Conservation (phyloP, 768 basidiomycete genomes). For the Podaxis rugospora region DNA sequence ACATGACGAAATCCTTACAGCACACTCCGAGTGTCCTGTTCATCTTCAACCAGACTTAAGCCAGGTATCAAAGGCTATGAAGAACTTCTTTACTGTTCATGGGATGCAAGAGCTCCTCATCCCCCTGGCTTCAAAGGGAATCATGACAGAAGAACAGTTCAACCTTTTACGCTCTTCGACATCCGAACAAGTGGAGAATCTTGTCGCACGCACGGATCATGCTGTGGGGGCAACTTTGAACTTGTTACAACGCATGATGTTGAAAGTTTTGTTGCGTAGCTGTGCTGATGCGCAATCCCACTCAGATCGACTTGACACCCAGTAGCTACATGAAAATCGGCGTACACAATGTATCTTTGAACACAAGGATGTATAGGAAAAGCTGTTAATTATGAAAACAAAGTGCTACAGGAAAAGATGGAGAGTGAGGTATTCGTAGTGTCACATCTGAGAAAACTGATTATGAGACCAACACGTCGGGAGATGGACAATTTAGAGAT, state of each 20-base stretch:
- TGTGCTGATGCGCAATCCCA: background rate
- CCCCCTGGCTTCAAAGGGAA: conserved; percentile 18
- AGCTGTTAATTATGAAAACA: conserved; percentile 17
- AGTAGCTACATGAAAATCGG: background rate
- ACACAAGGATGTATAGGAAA: conserved; percentile 12
- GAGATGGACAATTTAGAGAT: conserved; percentile 45
- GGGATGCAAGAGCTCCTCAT: conserved; percentile 24
- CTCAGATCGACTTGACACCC: background rate
- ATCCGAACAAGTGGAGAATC: background rate
- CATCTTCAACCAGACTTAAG: conserved; percentile 15
- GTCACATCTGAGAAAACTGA: conserved; percentile 22
- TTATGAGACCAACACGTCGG: conserved; percentile 12
- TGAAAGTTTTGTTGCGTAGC: background rate
- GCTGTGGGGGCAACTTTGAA: conserved; percentile 1
- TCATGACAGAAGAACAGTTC: conserved; percentile 20
- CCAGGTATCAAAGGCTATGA: conserved; percentile 14
- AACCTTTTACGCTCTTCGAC: conserved; percentile 9
- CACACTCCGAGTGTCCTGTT: conserved; percentile 14
- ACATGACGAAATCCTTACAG: background rate
- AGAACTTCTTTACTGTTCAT: conserved; percentile 12
- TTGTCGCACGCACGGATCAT: background rate
- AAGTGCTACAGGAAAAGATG: conserved; percentile 11
- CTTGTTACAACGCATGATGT: conserved; percentile 2
- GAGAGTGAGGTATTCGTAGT: conserved; percentile 21
- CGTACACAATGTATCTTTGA: background rate